phyloP scores from a whole-genome alignment of 495 filamentous ascomycete species.

The Hyaloscypha finlandica region DNA sequence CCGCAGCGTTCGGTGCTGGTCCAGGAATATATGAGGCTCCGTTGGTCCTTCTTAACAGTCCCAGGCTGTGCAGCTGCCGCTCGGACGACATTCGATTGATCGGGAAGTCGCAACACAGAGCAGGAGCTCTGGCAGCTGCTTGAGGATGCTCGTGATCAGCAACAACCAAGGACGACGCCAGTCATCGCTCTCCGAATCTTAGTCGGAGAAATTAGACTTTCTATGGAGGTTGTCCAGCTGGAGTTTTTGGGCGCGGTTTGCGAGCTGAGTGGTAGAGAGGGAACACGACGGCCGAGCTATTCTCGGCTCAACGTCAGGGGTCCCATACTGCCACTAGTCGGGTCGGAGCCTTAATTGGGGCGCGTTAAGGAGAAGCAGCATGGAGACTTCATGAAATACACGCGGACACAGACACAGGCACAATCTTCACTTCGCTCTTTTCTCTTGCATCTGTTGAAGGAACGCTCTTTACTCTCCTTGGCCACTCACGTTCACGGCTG shows the following conservation, averaged over 20 bases:
- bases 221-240: neutral
- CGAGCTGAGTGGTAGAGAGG: neutral
- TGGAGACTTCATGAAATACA: neutral
- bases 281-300: neutral
- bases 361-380: conserved; percentile 1
- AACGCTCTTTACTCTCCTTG: conserved; percentile 12
- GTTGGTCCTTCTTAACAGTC: conserved; percentile 4
- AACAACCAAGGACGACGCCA: neutral
- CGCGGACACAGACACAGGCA: neutral
- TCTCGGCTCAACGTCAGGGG: conserved; percentile 3
- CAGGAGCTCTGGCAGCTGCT: neutral
- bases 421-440: neutral
- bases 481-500: neutral
- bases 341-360: neutral
- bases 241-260: neutral
- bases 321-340: neutral
- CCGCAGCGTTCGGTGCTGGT: conserved; percentile 27
- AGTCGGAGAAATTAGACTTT: neutral
- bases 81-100: neutral
- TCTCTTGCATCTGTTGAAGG: neutral
- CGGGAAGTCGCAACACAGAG: neutral
- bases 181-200: neutral
- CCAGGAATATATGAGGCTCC: conserved; percentile 28
- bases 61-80: conserved; percentile 9
- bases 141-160: neutral